Conservation (phyloP, 2,329 filamentous ascomycete genomes). For the Exophiala aquamarina region DNA sequence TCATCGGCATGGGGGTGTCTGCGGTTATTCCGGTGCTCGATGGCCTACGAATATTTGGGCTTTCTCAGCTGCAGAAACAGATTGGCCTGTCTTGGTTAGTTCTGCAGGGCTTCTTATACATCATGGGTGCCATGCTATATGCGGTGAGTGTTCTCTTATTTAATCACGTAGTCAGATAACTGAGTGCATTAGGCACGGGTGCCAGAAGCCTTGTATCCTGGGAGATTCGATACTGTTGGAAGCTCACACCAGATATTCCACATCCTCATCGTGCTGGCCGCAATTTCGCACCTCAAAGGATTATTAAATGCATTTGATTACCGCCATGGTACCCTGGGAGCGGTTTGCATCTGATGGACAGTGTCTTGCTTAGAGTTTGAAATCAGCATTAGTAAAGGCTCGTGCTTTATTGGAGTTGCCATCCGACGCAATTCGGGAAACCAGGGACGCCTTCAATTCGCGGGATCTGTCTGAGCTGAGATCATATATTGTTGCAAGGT, state of each 20-base stretch:
- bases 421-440: conserved; percentile 66
- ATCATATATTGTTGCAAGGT: conserved; percentile 88
- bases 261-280: conserved; percentile 80
- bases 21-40: conserved; percentile 82
- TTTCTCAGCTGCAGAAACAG: conserved; percentile 63
- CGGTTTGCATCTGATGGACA: conserved; percentile 10
- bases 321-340: conserved; percentile 58
- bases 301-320: conserved; percentile 84
- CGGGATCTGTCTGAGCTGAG: conserved; percentile 77
- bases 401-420: conserved; percentile 60
- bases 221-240: conserved; percentile 84
- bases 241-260: conserved; percentile 97
- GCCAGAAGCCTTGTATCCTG: conserved; percentile 77
- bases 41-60: conserved; percentile 67
- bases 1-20: conserved; percentile 80
- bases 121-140: conserved; percentile 81
- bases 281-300: conserved; percentile 75
- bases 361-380: conserved; percentile 62
- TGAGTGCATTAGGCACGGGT: conserved; percentile 60
- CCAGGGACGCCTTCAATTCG: conserved; percentile 68
- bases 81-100: conserved; percentile 82
- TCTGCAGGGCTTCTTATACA: conserved; percentile 78
- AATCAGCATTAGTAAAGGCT: conserved; percentile 71
- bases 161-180: conserved; percentile 16
- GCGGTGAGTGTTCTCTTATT: conserved; percentile 58